Conservation (phyloP, 805 yeast genomes). For the Vanderwaltozyma verrucispora region DNA sequence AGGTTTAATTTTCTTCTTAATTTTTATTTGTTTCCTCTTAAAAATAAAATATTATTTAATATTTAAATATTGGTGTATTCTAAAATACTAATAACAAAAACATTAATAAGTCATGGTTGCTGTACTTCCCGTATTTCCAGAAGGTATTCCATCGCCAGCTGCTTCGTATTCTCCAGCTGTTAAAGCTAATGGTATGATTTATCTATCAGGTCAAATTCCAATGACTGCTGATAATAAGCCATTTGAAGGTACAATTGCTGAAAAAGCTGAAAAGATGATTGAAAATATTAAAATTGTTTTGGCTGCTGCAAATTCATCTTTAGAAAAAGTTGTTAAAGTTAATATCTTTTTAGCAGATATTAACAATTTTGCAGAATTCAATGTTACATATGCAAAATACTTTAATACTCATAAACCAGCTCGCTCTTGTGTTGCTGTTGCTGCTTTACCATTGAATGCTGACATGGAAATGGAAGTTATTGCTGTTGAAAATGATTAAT, state of each 20-base stretch:
- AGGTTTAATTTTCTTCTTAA: no score
- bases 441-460: conserved; percentile 76
- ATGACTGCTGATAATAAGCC: conserved; percentile 70
- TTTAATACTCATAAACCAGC: conserved; percentile 80
- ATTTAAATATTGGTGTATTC: no score
- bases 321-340: conserved; percentile 74
- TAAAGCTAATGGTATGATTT: conserved; percentile 76
- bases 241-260: conserved; percentile 63
- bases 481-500: conserved; percentile 51
- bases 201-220: conserved; percentile 92
- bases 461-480: conserved; percentile 80
- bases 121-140: not conserved
- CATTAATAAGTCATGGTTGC: not conserved
- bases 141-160: conserved; percentile 82
- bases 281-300: conserved; percentile 59
- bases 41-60: no score
- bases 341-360: conserved; percentile 87
- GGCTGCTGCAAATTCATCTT: conserved; percentile 72
- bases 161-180: conserved; percentile 94
- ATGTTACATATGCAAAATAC: conserved; percentile 68
- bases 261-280: conserved; percentile 63
- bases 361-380: conserved; percentile 71
- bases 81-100: not conserved
- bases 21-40: no score
- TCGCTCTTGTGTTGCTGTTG: conserved; percentile 94